These are phyloP conservation scores for Boletus sp. DNA, from an alignment of 1,284 basidiomycete genomes.

Conservation along the genomic window DNA sequence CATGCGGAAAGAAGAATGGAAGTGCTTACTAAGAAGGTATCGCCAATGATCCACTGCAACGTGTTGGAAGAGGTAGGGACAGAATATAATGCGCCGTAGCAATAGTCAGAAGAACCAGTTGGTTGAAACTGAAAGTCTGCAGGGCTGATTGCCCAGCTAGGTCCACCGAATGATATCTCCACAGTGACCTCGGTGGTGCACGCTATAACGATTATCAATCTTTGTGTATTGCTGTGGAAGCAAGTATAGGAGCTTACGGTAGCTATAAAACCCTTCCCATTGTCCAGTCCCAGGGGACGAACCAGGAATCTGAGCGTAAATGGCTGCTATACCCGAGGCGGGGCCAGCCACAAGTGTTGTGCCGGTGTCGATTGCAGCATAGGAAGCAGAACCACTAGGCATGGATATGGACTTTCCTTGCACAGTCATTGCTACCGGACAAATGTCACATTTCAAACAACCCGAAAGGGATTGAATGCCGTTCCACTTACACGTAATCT, in stretches of 20 bases:
- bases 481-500: conserved; percentile 28
- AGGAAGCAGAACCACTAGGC: conserved; percentile 33
- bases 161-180: conserved; percentile 57
- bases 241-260: conserved; percentile 37
- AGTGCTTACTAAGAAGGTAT: conserved; percentile 26
- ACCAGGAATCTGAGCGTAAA: conserved; percentile 46
- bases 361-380: conserved; percentile 54
- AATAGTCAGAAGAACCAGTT: conserved; percentile 7
- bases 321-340: conserved; percentile 37
- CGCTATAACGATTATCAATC: conserved; percentile 33
- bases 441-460: neutral
- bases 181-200: conserved; percentile 38
- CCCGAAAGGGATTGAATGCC: neutral
- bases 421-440: conserved; percentile 40
- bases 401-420: conserved; percentile 40
- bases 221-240: neutral
- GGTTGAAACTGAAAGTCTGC: conserved; percentile 26
- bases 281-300: conserved; percentile 36
- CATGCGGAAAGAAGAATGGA: neutral
- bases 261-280: conserved; percentile 45
- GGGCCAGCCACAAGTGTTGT: conserved; percentile 54
- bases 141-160: conserved; percentile 25
- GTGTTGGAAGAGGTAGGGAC: conserved; percentile 12
- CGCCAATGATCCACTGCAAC: conserved; percentile 31
- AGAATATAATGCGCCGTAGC: conserved; percentile 30